Percentiles rank a stretch among this genome's conserved stretches.
These are phyloP conservation scores for Boeremia exigua DNA, from an alignment of 2,329 filamentous ascomycete genomes.

Conservation along the genomic window DNA sequence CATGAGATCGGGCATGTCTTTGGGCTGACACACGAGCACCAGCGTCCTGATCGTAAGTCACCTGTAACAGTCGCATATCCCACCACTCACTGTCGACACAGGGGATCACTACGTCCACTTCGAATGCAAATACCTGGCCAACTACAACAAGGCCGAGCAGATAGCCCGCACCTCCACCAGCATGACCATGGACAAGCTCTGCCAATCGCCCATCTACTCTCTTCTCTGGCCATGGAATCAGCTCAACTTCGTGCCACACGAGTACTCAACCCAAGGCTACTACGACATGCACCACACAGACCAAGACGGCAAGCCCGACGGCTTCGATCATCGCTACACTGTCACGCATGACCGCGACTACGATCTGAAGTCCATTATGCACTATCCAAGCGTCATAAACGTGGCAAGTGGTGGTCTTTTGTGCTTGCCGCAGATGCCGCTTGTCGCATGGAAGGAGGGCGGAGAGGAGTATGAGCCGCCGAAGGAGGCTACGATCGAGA, in stretches of 20 bases:
- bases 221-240: not conserved
- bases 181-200: not conserved
- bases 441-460: not conserved
- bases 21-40: constrained; percentile 11
- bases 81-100: not conserved
- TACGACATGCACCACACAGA: not conserved
- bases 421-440: not conserved
- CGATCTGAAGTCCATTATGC: constrained; percentile 15
- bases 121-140: constrained; percentile 2
- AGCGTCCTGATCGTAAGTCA: constrained; percentile 7
- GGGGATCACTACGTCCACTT: not conserved
- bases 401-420: not conserved
- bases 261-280: not conserved
- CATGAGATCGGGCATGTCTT: constrained; percentile 17
- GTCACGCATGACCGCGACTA: not conserved
- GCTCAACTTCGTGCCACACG: not conserved
- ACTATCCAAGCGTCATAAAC: not conserved
- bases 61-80: no score
- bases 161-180: not conserved
- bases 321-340: not conserved
- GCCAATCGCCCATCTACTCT: not conserved
- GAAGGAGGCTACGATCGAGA: not conserved
- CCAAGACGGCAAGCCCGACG: not conserved
- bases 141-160: not conserved
- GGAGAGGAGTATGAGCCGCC: not conserved